phyloP scores from a whole-genome alignment of 768 basidiomycete genomes.

The Trametopsis cervina region DNA sequence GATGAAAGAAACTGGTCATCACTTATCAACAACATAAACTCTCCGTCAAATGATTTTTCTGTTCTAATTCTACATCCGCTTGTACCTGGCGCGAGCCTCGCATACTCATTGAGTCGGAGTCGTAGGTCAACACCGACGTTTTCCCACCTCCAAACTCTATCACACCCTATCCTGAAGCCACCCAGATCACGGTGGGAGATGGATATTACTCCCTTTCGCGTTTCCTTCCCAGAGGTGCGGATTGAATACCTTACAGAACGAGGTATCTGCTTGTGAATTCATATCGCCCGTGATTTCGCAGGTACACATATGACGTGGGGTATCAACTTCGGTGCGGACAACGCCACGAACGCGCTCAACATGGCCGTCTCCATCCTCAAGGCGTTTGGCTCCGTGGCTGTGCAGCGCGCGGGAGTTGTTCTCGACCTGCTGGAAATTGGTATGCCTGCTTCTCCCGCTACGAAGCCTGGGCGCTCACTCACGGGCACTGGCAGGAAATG shows the following conservation, averaged over 20 bases:
- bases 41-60: too few species aligned
- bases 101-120: too few species aligned
- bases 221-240: conserved; percentile 42
- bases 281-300: conserved; percentile 15
- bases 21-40: too few species aligned
- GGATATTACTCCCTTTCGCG: conserved; percentile 46
- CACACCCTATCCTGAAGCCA: conserved; percentile 63
- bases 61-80: too few species aligned
- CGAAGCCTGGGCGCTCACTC: too few species aligned
- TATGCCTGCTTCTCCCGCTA: background rate
- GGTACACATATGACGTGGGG: conserved; percentile 64
- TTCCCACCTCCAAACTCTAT: conserved; percentile 44
- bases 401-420: conserved; percentile 20
- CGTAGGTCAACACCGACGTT: conserved; percentile 37
- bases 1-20: too few species aligned
- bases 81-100: too few species aligned
- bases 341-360: conserved; percentile 25
- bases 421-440: conserved; percentile 27
- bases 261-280: background rate
- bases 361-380: conserved; percentile 24
- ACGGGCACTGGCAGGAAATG: conserved; percentile 21
- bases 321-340: conserved; percentile 47
- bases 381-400: conserved; percentile 21
- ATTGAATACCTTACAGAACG: too few species aligned
- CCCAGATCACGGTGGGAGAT: conserved; percentile 50